Conservation (phyloP, 805 yeast genomes). For the Candida tammaniensis region DNA sequence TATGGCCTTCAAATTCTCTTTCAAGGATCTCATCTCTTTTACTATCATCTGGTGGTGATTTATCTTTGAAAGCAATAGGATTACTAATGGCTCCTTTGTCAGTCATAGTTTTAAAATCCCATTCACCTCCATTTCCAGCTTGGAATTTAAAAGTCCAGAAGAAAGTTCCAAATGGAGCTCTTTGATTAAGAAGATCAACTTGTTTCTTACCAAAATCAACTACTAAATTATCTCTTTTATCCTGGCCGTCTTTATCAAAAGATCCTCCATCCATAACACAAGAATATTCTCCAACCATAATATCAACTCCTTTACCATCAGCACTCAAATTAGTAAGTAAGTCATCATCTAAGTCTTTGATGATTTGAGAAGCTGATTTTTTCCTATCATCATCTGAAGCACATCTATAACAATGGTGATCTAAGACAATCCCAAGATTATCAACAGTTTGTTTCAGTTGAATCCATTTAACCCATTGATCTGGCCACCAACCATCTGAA, state of each 20-base stretch:
- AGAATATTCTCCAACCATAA: slow-evolving; percentile 86
- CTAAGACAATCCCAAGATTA: slow-evolving; percentile 66
- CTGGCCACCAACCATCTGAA: slow-evolving; percentile 94
- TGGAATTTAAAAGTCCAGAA: slow-evolving; percentile 92
- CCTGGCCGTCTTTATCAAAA: slow-evolving; percentile 55
- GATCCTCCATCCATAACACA: slow-evolving; percentile 77
- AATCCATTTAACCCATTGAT: slow-evolving; percentile 72
- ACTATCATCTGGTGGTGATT: slow-evolving; percentile 36
- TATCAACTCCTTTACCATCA: slow-evolving; percentile 52
- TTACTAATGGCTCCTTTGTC: slow-evolving; percentile 49
- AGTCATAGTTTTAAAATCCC: slow-evolving; percentile 85
- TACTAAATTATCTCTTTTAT: slow-evolving; percentile 53
- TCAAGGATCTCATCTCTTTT: slow-evolving; percentile 40
- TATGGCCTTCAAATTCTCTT: slow-evolving; percentile 45
- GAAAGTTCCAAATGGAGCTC: slow-evolving; percentile 69
- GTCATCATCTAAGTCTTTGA: slow-evolving; percentile 50
- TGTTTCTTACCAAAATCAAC: slow-evolving; percentile 61
- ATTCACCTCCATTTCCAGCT: slow-evolving; percentile 91
- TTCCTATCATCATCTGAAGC: slow-evolving; percentile 71
- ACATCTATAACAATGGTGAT: slow-evolving; percentile 83
- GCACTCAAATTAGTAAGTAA: slow-evolving; percentile 48
- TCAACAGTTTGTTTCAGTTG: slow-evolving; percentile 37
- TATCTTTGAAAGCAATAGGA: slow-evolving; percentile 20
- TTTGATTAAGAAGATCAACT: slow-evolving; percentile 40
- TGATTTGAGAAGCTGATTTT: slow-evolving; percentile 64